Percentiles rank a stretch among this genome's conserved stretches.
These are phyloP conservation scores for Canavalia ensiformis DNA, from an alignment of 306 rosid species.

Conservation along the genomic window DNA sequence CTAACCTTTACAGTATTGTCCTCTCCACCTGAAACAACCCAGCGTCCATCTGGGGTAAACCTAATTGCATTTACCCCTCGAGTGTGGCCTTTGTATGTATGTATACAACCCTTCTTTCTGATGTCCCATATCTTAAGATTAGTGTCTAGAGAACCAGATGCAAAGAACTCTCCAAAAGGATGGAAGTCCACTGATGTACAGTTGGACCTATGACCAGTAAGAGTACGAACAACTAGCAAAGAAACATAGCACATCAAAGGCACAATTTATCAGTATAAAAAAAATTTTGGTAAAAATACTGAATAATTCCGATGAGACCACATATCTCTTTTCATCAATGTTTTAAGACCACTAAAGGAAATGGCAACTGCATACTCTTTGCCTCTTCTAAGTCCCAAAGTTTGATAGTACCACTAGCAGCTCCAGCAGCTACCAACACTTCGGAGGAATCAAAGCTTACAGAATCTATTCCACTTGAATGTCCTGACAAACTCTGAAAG, in stretches of 20 bases:
- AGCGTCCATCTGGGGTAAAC: conserved; percentile 99
- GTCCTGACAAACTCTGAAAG: conserved; percentile 95
- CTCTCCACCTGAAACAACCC: conserved; percentile 99
- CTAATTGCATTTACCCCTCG: conserved; percentile 98
- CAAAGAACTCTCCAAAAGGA: conserved; percentile 99
- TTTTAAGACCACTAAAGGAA: conserved; percentile 40
- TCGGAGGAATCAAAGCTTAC: conserved; percentile 96
- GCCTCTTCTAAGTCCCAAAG: conserved; percentile 99
- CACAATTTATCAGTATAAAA: conserved; percentile 14
- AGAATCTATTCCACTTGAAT: conserved; percentile 98
- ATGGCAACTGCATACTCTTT: conserved; percentile 75
- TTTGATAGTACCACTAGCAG: conserved; percentile 98
- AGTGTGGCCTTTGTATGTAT: conserved; percentile 98
- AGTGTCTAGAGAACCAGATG: conserved; percentile 96
- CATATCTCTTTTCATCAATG: conserved; percentile 22
- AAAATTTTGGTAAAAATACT: neutral
- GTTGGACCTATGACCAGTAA: conserved; percentile 97
- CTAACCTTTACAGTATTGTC: conserved; percentile 97
- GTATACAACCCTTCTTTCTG: conserved; percentile 98
- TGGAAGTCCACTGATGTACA: conserved; percentile 97
- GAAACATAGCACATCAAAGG: conserved; percentile 41
- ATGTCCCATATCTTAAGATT: conserved; percentile 99
- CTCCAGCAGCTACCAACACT: conserved; percentile 98
- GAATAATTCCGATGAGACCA: conserved; percentile 25
- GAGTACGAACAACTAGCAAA: conserved; percentile 93